Evolutionary conservation across 805 yeast genomes (phyloP).

Genomic region (Lachancea dasiensis): DNA sequence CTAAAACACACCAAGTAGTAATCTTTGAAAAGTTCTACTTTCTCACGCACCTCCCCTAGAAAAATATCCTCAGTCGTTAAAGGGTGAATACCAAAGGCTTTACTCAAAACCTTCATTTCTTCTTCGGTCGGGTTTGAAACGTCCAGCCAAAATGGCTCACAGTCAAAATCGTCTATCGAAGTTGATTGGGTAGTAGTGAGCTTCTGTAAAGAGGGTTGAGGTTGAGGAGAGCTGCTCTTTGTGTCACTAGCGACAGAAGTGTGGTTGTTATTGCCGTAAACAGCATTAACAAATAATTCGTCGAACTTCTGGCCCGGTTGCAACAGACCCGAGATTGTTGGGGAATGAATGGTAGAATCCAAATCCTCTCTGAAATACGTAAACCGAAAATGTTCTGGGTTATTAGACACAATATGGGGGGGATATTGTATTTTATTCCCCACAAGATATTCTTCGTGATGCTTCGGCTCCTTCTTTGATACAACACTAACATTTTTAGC

Average conservation of each 20-base stretch:
- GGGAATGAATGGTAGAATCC: constrained; percentile 84
- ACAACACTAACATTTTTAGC: constrained; percentile 7
- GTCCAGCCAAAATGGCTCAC: constrained; percentile 87
- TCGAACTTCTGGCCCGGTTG: constrained; percentile 56
- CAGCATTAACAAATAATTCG: constrained; percentile 52
- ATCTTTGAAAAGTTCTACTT: constrained; percentile 85
- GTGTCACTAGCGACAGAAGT: constrained; percentile 9
- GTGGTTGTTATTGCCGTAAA: constrained; percentile 22
- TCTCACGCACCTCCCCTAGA: constrained; percentile 89
- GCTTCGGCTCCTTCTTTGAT: constrained; percentile 1
- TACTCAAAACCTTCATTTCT: constrained; percentile 87
- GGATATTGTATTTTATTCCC: constrained; percentile 37
- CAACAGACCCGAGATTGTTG: constrained; percentile 75
- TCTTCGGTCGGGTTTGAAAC: constrained; percentile 91
- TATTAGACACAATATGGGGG: constrained; percentile 40
- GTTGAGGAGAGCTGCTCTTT: constrained; percentile 8
- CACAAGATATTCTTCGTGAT: constrained; percentile 17
- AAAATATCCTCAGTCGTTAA: constrained; percentile 93
- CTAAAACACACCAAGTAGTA: constrained; percentile 91
- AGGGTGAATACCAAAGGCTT: constrained; percentile 93
- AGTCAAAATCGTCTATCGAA: constrained; percentile 29
- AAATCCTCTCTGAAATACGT: constrained; percentile 90
- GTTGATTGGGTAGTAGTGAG: constrained; percentile 11
- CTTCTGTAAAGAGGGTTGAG: constrained; percentile 7
- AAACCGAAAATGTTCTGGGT: constrained; percentile 62